Evolutionary conservation across 164 flowering plant genomes (phyloP).

Genomic region (Stephania japonica): DNA sequence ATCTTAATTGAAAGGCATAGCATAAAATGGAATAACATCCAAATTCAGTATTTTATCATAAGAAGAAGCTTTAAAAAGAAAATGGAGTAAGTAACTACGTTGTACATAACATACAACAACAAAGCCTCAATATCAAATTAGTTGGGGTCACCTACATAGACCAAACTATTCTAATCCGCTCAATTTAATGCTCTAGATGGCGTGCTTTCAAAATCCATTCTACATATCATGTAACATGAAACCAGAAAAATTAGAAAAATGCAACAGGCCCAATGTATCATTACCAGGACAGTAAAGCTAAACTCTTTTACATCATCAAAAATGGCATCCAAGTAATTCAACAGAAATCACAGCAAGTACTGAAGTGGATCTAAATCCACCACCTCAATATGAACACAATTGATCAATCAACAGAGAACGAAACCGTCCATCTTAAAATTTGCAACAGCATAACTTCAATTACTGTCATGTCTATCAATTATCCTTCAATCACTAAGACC

Average conservation of each 20-base stretch:
- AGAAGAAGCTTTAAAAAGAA: not conserved
- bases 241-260: not conserved
- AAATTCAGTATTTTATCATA: not conserved
- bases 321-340: slow-evolving; percentile 4
- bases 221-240: not conserved
- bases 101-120: not conserved
- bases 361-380: slow-evolving; percentile 12
- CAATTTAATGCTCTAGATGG: too few species aligned
- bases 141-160: too few species aligned
- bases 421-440: not conserved
- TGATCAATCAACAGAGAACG: not conserved
- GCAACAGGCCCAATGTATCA: slow-evolving; percentile 5
- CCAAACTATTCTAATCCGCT: too few species aligned
- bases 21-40: not conserved
- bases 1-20: not conserved
- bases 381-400: slow-evolving; percentile 15
- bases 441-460: slow-evolving; percentile 4
- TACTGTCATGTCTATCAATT: slow-evolving; percentile 1
- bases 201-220: too few species aligned
- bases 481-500: not conserved
- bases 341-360: slow-evolving; percentile 8
- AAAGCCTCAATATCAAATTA: too few species aligned
- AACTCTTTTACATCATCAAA: slow-evolving; percentile 16
- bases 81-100: not conserved
- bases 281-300: slow-evolving; percentile 9